These are phyloP conservation scores for Hansenula sp. DNA, from an alignment of 1,139 yeast species.

Conservation along the genomic window DNA sequence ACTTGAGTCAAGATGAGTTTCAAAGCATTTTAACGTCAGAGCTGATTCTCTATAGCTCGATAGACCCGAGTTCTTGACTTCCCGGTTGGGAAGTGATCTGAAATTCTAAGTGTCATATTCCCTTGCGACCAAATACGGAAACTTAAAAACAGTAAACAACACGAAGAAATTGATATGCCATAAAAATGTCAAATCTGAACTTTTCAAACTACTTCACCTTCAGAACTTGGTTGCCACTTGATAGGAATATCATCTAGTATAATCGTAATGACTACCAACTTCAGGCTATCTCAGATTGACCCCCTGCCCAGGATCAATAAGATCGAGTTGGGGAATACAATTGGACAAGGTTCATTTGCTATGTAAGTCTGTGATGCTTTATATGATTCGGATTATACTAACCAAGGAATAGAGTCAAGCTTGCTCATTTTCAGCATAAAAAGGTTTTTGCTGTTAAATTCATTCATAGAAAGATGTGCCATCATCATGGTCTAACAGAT, in stretches of 20 bases:
- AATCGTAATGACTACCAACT: slow-evolving; percentile 11
- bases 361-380: slow-evolving; percentile 23
- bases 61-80: background rate
- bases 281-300: slow-evolving; percentile 27
- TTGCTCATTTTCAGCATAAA: slow-evolving; percentile 25
- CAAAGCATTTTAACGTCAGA: too few relatives aligned
- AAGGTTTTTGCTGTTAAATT: slow-evolving; percentile 52
- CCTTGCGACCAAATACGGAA: slow-evolving; percentile 2
- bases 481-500: slow-evolving; percentile 38
- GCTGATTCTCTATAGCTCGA: background rate
- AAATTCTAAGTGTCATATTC: background rate
- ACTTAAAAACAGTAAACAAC: slow-evolving; percentile 1
- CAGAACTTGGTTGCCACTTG: too few relatives aligned
- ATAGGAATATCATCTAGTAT: too few relatives aligned
- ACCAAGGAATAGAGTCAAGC: slow-evolving; percentile 26
- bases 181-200: background rate
- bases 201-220: background rate
- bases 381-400: slow-evolving; percentile 5
- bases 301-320: slow-evolving; percentile 33
- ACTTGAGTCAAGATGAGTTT: too few relatives aligned
- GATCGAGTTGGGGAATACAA: slow-evolving; percentile 32
- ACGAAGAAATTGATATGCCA: background rate
- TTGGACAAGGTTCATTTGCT: slow-evolving; percentile 48
- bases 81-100: background rate
- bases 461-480: slow-evolving; percentile 46